Evolutionary conservation across 225 moss, liverwort and hornwort genomes (phyloP), one percentile per base, ranked within the genome.

Genomic region (Ulota crispa): DNA sequence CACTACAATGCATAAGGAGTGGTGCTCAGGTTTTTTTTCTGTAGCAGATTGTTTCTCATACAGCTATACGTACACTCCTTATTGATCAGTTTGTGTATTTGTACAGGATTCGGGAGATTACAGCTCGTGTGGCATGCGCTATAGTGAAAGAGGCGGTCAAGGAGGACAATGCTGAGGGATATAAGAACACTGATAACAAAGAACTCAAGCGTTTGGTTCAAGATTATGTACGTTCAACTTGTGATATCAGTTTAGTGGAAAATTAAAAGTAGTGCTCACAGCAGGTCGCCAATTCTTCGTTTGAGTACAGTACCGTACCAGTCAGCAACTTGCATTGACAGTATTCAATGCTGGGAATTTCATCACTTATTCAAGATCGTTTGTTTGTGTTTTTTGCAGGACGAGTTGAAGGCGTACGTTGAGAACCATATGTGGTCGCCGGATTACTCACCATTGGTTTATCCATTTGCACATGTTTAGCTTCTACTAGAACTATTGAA

Each of bases 361-460:
- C 27, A 19, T 69, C 41, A 32, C 42, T 76, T 13, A 85, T 76
- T 65, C 30, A 14, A 37, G 39, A 11, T 63, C 30, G 7, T 54
- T 32, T 62, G 4, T 14, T 31, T 47, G 20, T 54, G 64, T 39
- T n/a, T 11, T 30, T 64, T 26, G 80, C 86, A 87, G 88, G 79
- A 79, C 45, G 75, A 80, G 42, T 70, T 95, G 55, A 74, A 91
- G 86, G 80, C 73, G 45, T 93, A 86, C 54, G 70, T 95, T 15
- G 73, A 85, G 68, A 73, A 80, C 41, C 83, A 93, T 28, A 95
- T 97, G 97, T 97, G 97, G 97, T 89, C 85, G 19, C 95, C 97
- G n/a, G 89, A 89, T 81, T 97, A 97, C 83, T 93, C 97, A 21
- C 92, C 95, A 20, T 80, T 97, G 80, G 95, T 95, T n/a, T 92